These are phyloP conservation scores for Candida ponderosae DNA, from an alignment of 805 yeast species.

Conservation along the genomic window DNA sequence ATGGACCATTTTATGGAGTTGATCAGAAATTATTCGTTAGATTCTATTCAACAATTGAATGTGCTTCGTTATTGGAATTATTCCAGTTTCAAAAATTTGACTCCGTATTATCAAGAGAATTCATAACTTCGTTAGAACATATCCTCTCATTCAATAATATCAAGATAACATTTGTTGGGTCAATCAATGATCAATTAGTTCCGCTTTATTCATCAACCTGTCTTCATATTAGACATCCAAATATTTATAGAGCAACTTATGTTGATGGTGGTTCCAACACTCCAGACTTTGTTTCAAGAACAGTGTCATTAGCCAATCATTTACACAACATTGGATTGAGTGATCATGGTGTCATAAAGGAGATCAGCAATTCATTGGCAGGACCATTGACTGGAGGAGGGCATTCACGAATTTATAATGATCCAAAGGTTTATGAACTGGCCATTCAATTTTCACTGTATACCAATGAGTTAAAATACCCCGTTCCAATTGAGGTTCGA, in stretches of 20 bases:
- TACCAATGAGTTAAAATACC: slow-evolving; percentile 51
- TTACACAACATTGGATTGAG: slow-evolving; percentile 69
- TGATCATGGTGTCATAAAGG: slow-evolving; percentile 83
- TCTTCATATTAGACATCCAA: slow-evolving; percentile 79
- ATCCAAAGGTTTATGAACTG: slow-evolving; percentile 72
- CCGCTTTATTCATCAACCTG: slow-evolving; percentile 88
- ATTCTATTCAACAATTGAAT: slow-evolving; percentile 87
- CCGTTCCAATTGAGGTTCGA: slow-evolving; percentile 25
- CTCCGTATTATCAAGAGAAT: slow-evolving; percentile 63
- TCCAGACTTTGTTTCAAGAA: slow-evolving; percentile 69
- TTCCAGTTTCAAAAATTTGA: slow-evolving; percentile 81
- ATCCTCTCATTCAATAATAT: slow-evolving; percentile 57
- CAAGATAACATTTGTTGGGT: slow-evolving; percentile 77
- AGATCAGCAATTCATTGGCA: slow-evolving; percentile 69
- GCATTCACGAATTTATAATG: slow-evolving; percentile 84
- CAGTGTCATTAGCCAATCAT: slow-evolving; percentile 67
- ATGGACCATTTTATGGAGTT: slow-evolving; percentile 89
- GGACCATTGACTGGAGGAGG: slow-evolving; percentile 96
- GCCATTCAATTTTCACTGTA: slow-evolving; percentile 71
- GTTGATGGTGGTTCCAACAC: slow-evolving; percentile 76
- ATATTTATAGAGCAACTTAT: slow-evolving; percentile 81
- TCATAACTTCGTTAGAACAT: slow-evolving; percentile 56
- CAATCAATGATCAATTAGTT: slow-evolving; percentile 88
- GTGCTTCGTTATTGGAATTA: slow-evolving; percentile 75
- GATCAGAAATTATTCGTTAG: slow-evolving; percentile 79